Evolutionary conservation across 331 rosid species (phyloP).

Genomic region (Malus hybrid): DNA sequence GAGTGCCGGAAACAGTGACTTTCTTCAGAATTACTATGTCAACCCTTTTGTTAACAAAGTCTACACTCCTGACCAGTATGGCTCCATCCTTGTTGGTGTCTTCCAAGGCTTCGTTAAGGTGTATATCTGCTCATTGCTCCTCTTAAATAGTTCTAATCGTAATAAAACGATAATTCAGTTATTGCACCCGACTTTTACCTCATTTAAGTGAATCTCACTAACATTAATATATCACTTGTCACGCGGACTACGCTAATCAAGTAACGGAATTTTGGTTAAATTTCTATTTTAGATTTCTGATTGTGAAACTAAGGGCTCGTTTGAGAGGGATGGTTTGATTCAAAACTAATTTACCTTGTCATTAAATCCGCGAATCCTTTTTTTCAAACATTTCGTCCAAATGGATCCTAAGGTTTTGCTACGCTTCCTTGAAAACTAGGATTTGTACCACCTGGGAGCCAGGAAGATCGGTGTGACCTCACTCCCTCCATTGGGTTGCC

Average conservation of each 20-base stretch:
- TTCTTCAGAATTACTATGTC: constrained; percentile 78
- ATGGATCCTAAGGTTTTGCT: background rate
- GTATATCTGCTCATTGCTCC: background rate
- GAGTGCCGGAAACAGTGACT: constrained; percentile 86
- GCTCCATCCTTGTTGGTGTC: constrained; percentile 37
- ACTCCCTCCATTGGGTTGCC: constrained; percentile 90
- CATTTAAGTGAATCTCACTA: background rate
- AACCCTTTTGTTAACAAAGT: constrained; percentile 59
- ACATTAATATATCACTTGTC: background rate
- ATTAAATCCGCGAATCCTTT: background rate
- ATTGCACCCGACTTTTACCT: no score
- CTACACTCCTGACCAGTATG: constrained; percentile 68
- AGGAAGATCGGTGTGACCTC: constrained; percentile 90
- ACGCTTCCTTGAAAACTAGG: constrained; percentile 30
- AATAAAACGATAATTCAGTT: no score
- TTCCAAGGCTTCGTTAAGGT: constrained; percentile 68
- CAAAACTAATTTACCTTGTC: no score
- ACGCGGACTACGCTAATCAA: background rate
- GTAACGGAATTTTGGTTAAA: no score
- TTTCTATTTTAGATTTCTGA: no score
- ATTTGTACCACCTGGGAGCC: constrained; percentile 68
- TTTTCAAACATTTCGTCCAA: background rate
- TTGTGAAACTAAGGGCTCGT: background rate
- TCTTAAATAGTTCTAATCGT: background rate
- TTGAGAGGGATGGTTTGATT: background rate